A percentile compares a stretch with the other conserved stretches of the same genome.
phyloP scores from a whole-genome alignment of 805 yeast genomes.

The Yarrowia keelungensis region DNA sequence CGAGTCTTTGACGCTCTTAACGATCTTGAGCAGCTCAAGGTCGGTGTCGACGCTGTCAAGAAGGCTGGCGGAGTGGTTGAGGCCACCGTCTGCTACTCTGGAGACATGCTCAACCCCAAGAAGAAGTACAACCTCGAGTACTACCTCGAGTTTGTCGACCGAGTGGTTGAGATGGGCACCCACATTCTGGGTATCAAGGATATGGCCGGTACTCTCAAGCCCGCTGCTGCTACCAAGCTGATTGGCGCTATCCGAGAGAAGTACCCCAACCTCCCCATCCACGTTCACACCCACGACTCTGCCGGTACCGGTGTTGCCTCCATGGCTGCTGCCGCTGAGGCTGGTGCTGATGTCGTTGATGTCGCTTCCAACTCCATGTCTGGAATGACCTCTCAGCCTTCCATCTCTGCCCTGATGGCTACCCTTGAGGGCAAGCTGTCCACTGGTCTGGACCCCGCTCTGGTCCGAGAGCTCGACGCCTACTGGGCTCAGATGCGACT shows the following conservation, averaged over 20 bases:
- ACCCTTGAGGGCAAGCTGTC: conserved; percentile 86
- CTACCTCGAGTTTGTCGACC: conserved; percentile 80
- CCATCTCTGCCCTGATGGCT: conserved; percentile 89
- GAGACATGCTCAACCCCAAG: conserved; percentile 96
- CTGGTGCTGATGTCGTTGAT: conserved; percentile 99
- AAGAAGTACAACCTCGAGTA: conserved; percentile 95
- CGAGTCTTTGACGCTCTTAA: conserved; percentile 97
- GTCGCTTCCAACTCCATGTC: conserved; percentile 97
- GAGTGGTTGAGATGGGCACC: conserved; percentile 91
- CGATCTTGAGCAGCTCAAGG: conserved; percentile 94
- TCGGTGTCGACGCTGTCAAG: conserved; percentile 96
- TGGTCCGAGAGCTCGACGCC: conserved; percentile 83
- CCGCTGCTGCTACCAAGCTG: conserved; percentile 85
- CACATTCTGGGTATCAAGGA: conserved; percentile 97
- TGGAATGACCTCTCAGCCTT: conserved; percentile 98
- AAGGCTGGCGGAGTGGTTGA: conserved; percentile 99
- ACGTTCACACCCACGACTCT: conserved; percentile 98
- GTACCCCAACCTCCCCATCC: conserved; percentile 95
- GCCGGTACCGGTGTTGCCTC: conserved; percentile 99
- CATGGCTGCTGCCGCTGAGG: conserved; percentile 90
- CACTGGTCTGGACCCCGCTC: conserved; percentile 69
- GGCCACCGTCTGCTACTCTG: conserved; percentile 97
- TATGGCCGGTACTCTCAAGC: conserved; percentile 99
- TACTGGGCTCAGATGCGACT: conserved; percentile 99
- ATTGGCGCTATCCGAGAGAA: conserved; percentile 80